Base-by-base conservation (phyloP, 2,329 filamentous ascomycete species). In the Penicillium sp. region DNA sequence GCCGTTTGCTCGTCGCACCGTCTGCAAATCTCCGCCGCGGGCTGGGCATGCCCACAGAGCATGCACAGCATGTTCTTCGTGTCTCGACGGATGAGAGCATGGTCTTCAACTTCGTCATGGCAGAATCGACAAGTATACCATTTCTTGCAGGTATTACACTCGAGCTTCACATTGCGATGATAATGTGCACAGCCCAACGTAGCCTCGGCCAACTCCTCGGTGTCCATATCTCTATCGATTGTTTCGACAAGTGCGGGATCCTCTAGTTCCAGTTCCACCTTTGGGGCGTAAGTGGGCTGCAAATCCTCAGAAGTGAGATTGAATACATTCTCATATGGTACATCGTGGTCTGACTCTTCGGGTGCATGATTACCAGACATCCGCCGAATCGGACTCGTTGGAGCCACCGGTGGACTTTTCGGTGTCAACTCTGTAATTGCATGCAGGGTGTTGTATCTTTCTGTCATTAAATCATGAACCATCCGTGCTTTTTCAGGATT, bases 11-110 rank as follows among this genome's bases (percentile, higher is more conserved):
- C 85, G 16, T 87, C 88, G 70, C 94, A 99, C 52, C 84, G 81
- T 47, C 82, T 79, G 71, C 94, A 99, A 48, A 84, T 81, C 59
- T 96, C 90, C 29, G 85, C 85, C 3, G 89, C 92, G 53, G 84
- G 84, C 66, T 99, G 94, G 2, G 94, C 88, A 52, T 88, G 90
- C 6, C 87, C 85, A 72, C 94, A 99, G 27, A 92, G 80, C 94
- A 99, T 99, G 72, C 94, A 99, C 5, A 99, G 82, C 94, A 99
- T 99, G 66, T 97, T 88, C 72, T 88, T 88, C 7, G 93, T 99
- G 64, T 90, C 88, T 63, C 86, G 87, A 48, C 94, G 85, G 63
- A 92, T 85, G 53, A 99, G 79, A 55, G 78, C 80, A 71, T 96
- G 91, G 62, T 90, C 86, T 66, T 97, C 90, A 8, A 79, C 83